Base-by-base conservation (phyloP, 805 yeast species). In the Ogataea minuta region DNA sequence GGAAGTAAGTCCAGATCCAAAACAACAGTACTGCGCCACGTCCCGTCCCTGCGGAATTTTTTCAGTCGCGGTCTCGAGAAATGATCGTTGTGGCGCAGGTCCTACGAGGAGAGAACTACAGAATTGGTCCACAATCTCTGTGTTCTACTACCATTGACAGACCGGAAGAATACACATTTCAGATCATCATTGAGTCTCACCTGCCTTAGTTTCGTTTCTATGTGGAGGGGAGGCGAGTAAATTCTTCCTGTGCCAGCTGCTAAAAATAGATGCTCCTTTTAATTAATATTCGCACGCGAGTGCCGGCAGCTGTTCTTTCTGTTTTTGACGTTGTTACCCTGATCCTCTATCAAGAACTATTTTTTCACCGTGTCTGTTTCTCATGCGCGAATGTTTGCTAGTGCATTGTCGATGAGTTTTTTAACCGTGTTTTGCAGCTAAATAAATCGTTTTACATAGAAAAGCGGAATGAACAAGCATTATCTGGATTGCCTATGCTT, bases 21-120 rank as follows among this genome's bases (percentile, higher is more conserved):
- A 39, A 28, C 28, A 23, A 28, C 23, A 9, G 17, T 15, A 8
- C 36, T 33, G 37, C 42, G 42, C 42, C 42, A 39, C 42, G 23
- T 37, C 32, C 14, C 9, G 27, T 17, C 17, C 20, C 15, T 12
- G 23, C 20, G 33, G 33, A 19, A 19, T 19, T 31, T 31, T 31
- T 31, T 31, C 26, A 13, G 20, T 36, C 41, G 40, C 40, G 40
- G 24, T 36, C 19, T 28, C 21, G 15, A 31, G 23, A 16, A 14
- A 11, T 23, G 19, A 11, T 7, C 14, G 9, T 19, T 28, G 39
- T 35, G 39, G 39, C 39, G 23, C 17, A 35, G 23, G 21, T 9
- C 36, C 15, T 9, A 2, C 20, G n/a, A 8, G 21, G 5, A 8
- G 8, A 8, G 8, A 19, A 19, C 17, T n/a, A 12, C 33, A 4